Evolutionary conservation across 352 stramenopile species (phyloP), one percentile per base, ranked within the genome.

Genomic region (Pelagophyceae sp.): DNA sequence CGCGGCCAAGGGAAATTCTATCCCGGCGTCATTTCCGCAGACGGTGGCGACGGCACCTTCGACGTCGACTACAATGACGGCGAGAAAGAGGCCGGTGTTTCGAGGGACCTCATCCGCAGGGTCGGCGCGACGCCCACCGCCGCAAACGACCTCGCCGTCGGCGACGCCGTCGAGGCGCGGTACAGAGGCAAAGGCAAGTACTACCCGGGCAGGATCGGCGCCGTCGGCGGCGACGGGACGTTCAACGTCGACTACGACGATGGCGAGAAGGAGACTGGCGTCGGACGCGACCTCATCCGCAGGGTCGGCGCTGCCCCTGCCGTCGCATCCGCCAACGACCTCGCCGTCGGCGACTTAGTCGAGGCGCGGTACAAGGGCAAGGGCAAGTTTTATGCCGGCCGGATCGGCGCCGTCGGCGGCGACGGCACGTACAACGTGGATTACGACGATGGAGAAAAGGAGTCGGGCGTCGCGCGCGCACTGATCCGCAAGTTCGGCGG

Each of bases 401-500:
- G 79, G 11, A 88, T 96, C 58, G 81, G 82, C 2, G 79, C 82
- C 11, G 84, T 85, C 0, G 75, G 3, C n/a, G 37, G 82, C 61
- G 87, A 93, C 74, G 87, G 87, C 0, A 92, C 86, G 0, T 93
- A 90, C 64, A 82, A 91, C 58, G 87, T 89, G 32, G 79, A 88
- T 38, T 89, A 89, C 63, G 84, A 89, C 71, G 84, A 89, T 78
- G 85, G 85, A 0, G 83, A 88, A 38, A 83, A 86, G 50, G 85
- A 89, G 64, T 76, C 17, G 0, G 77, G 75, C 37, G 84, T 89
- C 50, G 72, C 76, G 31, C 75, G 76, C 6, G 69, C 82, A 27
- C 69, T 80, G 58, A 77, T 85, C 65, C 74, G 76, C 38, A 72
- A 72, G 31, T 76, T 2, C n/a, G 17, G 54, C 70, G 54, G 6